These are phyloP conservation scores for Boletus bicolor DNA, from an alignment of 768 basidiomycete genomes.

Conservation along the genomic window DNA sequence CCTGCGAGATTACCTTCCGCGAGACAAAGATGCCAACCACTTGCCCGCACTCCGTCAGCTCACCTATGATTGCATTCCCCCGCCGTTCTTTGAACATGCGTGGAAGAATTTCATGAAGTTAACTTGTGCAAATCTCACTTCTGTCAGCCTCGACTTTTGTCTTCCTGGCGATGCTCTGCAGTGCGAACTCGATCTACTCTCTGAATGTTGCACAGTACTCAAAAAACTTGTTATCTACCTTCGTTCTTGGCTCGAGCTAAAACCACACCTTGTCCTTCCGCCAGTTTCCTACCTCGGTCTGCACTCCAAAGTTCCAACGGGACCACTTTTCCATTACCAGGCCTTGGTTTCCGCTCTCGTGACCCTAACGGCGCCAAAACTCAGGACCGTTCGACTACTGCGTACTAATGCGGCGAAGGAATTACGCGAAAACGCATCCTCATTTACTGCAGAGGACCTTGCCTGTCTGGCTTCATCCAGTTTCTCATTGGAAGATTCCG, in stretches of 20 bases:
- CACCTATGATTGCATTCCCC: slow-evolving; percentile 32
- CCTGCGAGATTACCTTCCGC: slow-evolving; percentile 29
- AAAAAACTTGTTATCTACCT: slow-evolving; percentile 27
- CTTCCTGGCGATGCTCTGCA: slow-evolving; percentile 24
- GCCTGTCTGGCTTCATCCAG: slow-evolving; percentile 2
- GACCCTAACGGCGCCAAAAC: slow-evolving; percentile 20
- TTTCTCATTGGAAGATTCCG: slow-evolving; percentile 24
- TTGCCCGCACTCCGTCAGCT: slow-evolving; percentile 31
- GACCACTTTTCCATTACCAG: slow-evolving; percentile 12
- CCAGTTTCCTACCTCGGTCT: slow-evolving; percentile 26
- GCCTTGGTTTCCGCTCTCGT: slow-evolving; percentile 23
- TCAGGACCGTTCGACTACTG: slow-evolving; percentile 21
- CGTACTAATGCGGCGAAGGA: slow-evolving; percentile 14
- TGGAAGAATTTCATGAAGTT: slow-evolving; percentile 27
- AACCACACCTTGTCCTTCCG: slow-evolving; percentile 19
- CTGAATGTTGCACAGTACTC: slow-evolving; percentile 24
- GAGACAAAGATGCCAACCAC: slow-evolving; percentile 25
- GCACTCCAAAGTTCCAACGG: slow-evolving; percentile 17
- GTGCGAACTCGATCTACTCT: slow-evolving; percentile 23
- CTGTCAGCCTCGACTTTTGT: slow-evolving; percentile 27
- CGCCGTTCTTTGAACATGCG: slow-evolving; percentile 26
- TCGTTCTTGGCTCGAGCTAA: slow-evolving; percentile 25
- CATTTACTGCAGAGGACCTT: slow-evolving; percentile 8
- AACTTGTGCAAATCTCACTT: slow-evolving; percentile 28
- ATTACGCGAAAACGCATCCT: slow-evolving; percentile 8